Conservation (phyloP, 371 early-diverging fungal genomes). For the Phascolomyces articulosus region DNA sequence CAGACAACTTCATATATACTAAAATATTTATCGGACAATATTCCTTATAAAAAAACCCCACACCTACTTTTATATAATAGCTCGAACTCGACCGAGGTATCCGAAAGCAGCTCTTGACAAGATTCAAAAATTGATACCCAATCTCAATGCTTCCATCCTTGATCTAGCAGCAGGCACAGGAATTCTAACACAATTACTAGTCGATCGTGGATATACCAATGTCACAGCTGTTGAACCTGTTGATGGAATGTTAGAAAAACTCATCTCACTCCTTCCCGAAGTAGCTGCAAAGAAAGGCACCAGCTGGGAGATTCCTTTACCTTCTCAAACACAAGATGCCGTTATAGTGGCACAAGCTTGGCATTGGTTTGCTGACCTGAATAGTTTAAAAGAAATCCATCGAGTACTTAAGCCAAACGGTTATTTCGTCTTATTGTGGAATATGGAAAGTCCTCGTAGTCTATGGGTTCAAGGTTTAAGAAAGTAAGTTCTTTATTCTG, state of each 20-base stretch:
- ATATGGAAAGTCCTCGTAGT: constrained; percentile 46
- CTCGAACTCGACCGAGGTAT: constrained; percentile 39
- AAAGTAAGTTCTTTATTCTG: constrained; percentile 35
- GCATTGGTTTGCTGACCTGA: constrained; percentile 59
- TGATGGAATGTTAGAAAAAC: constrained; percentile 43
- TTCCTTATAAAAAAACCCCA: neutral
- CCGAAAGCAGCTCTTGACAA: constrained; percentile 29
- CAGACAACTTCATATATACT: too few species aligned
- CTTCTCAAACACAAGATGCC: constrained; percentile 39
- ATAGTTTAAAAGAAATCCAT: constrained; percentile 46
- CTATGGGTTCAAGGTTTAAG: constrained; percentile 41
- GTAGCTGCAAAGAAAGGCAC: constrained; percentile 42
- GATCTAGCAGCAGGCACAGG: constrained; percentile 56
- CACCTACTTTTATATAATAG: constrained; percentile 11
- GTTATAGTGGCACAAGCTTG: constrained; percentile 59
- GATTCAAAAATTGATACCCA: constrained; percentile 16
- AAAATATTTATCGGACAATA: too few species aligned
- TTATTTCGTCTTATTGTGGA: constrained; percentile 47
- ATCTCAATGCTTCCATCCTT: constrained; percentile 14
- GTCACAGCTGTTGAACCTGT: constrained; percentile 56
- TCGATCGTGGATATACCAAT: constrained; percentile 16
- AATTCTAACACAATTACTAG: constrained; percentile 41
- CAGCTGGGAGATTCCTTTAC: constrained; percentile 45
- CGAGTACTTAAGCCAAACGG: constrained; percentile 55
- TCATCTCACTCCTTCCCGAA: constrained; percentile 25